phyloP scores from a whole-genome alignment of 1,284 basidiomycete genomes.

The Cryptococcus hybrid region DNA sequence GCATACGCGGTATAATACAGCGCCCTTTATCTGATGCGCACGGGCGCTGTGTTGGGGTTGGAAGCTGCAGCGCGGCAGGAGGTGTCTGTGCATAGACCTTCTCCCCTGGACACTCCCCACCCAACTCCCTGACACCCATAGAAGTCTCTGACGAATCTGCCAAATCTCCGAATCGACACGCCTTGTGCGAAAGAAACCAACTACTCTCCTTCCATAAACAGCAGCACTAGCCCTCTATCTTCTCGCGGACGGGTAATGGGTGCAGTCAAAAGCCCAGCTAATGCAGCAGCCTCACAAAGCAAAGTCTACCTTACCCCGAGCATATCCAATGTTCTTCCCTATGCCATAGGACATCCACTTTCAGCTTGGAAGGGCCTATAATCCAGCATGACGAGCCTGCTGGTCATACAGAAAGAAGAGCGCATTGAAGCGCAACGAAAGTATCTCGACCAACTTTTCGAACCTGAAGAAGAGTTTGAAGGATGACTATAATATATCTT shows the following conservation, averaged over 20 bases:
- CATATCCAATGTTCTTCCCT: slow-evolving; percentile 27
- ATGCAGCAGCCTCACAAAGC: slow-evolving; percentile 4
- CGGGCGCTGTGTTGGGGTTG: too few relatives aligned
- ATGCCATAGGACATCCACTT: slow-evolving; percentile 19
- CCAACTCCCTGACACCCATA: too few relatives aligned
- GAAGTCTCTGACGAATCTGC: too few relatives aligned
- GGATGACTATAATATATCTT: background rate
- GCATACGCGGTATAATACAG: too few relatives aligned
- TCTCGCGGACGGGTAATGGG: slow-evolving; percentile 23
- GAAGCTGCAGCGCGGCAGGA: too few relatives aligned
- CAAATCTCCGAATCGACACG: too few relatives aligned
- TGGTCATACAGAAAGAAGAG: background rate
- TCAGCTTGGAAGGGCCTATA: slow-evolving; percentile 20
- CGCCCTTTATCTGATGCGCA: too few relatives aligned
- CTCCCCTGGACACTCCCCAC: too few relatives aligned
- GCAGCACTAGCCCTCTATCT: slow-evolving; percentile 4
- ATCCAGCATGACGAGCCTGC: background rate
- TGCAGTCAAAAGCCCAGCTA: slow-evolving; percentile 5
- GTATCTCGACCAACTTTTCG: background rate
- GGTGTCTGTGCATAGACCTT: too few relatives aligned
- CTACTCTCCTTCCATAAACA: slow-evolving; percentile 10
- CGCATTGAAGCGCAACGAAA: background rate
- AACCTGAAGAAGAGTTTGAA: background rate
- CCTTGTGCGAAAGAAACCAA: background rate
- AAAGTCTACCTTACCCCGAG: slow-evolving; percentile 16